phyloP scores from a whole-genome alignment of 2,329 filamentous ascomycete genomes.

The Penicillium sumatraense region DNA sequence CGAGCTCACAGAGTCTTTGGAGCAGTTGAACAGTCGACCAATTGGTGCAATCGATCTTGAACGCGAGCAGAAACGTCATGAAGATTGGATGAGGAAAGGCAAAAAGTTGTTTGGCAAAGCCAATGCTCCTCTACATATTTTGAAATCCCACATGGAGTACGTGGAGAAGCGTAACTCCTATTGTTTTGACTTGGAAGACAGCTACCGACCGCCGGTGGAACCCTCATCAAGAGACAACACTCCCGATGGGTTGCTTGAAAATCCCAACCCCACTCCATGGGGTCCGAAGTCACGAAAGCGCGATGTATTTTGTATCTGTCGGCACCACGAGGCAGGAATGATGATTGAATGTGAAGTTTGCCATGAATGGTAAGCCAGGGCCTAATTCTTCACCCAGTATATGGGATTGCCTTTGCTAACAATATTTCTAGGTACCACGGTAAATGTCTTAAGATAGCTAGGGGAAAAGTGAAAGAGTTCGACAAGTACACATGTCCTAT shows the following conservation, averaged over 20 bases:
- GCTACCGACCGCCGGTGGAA: conserved; percentile 86
- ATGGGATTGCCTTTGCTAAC: conserved; percentile 30
- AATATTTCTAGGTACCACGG: conserved; percentile 77
- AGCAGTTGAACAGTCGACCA: conserved; percentile 90
- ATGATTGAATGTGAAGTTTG: conserved; percentile 99
- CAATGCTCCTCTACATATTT: conserved; percentile 93
- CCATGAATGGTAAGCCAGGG: conserved; percentile 80
- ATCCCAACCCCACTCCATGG: conserved; percentile 36
- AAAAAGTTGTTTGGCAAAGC: conserved; percentile 99
- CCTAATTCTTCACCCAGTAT: neutral
- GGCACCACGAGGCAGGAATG: conserved; percentile 91
- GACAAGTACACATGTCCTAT: conserved; percentile 99
- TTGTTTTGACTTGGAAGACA: conserved; percentile 91
- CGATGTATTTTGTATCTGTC: conserved; percentile 97
- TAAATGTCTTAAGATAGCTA: conserved; percentile 95
- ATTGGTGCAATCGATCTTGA: conserved; percentile 89
- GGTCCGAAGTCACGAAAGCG: conserved; percentile 60
- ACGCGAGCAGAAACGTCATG: conserved; percentile 89
- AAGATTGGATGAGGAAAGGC: conserved; percentile 98
- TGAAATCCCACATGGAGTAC: conserved; percentile 92
- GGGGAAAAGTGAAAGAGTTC: conserved; percentile 96
- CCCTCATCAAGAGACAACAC: conserved; percentile 84
- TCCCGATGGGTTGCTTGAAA: conserved; percentile 61
- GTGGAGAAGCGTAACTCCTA: conserved; percentile 86
- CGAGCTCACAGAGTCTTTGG: conserved; percentile 83